Evolutionary conservation across 345 rosid species (phyloP).

Genomic region (Lepidium africanum): DNA sequence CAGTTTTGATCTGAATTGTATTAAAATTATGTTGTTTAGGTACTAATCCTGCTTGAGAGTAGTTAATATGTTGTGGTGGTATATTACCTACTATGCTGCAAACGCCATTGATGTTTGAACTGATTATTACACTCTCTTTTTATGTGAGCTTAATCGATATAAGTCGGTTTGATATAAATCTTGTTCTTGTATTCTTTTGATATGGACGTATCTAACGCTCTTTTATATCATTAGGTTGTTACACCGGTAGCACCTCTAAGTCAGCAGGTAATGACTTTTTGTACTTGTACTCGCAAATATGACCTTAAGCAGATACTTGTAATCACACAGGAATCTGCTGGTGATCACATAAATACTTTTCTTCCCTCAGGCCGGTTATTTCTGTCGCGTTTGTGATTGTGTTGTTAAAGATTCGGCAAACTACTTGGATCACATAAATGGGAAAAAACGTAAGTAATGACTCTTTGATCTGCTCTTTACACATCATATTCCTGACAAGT

Average conservation of each 20-base stretch:
- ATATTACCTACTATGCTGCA: neutral
- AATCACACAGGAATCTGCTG: neutral
- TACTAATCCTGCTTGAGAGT: neutral
- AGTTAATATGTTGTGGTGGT: neutral
- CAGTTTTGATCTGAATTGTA: constrained; percentile 1
- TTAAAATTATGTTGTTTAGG: neutral
- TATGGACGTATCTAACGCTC: neutral
- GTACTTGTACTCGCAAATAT: neutral
- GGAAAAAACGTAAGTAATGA: constrained; percentile 73
- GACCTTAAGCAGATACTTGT: neutral
- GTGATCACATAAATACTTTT: neutral
- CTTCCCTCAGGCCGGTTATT: constrained; percentile 81
- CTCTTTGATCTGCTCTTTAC: neutral
- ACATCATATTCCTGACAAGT: neutral
- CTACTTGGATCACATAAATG: constrained; percentile 98
- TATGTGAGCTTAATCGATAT: neutral
- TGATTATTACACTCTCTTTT: neutral
- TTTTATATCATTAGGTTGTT: constrained; percentile 61
- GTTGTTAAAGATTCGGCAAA: constrained; percentile 98
- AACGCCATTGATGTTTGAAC: neutral
- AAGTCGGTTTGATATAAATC: neutral
- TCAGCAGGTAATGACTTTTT: constrained; percentile 63
- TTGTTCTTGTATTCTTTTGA: neutral
- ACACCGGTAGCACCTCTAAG: constrained; percentile 97
- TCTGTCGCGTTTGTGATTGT: constrained; percentile 89